Evolutionary conservation across 2,329 filamentous ascomycete species (phyloP).

Genomic region (Lizonia empirigonia): DNA sequence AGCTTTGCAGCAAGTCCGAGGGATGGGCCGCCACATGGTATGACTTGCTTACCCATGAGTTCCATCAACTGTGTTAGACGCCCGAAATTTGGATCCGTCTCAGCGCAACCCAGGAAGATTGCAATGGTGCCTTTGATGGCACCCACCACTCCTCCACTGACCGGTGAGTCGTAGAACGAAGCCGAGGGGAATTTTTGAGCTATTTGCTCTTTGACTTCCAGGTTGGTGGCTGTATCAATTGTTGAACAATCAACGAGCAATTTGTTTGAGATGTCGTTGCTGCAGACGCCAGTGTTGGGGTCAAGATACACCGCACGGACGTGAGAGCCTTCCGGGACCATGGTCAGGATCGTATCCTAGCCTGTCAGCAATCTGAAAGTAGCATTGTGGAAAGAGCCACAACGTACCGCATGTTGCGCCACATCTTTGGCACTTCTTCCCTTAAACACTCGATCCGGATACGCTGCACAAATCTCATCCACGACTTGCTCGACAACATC

Average conservation of each 20-base stretch:
- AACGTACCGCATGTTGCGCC: slow-evolving; percentile 56
- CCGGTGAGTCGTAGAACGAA: slow-evolving; percentile 60
- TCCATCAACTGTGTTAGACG: slow-evolving; percentile 53
- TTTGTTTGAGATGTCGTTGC: slow-evolving; percentile 51
- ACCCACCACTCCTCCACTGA: slow-evolving; percentile 60
- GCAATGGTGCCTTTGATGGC: slow-evolving; percentile 59
- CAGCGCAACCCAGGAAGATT: slow-evolving; percentile 61
- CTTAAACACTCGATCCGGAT: slow-evolving; percentile 48
- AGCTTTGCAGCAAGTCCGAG: slow-evolving; percentile 65
- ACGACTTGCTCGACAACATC: slow-evolving; percentile 55
- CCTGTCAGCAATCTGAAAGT: slow-evolving; percentile 13
- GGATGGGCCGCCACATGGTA: slow-evolving; percentile 62
- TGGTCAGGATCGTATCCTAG: slow-evolving; percentile 58
- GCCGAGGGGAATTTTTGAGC: slow-evolving; percentile 47
- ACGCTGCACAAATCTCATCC: slow-evolving; percentile 52
- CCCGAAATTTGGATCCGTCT: slow-evolving; percentile 52
- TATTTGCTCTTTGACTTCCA: slow-evolving; percentile 53
- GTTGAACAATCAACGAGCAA: slow-evolving; percentile 62
- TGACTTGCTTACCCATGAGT: slow-evolving; percentile 60
- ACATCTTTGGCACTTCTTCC: slow-evolving; percentile 55
- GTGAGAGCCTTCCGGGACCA: slow-evolving; percentile 60
- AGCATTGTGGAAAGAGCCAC: too few relatives aligned
- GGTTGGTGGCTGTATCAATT: slow-evolving; percentile 60
- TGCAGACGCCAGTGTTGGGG: slow-evolving; percentile 50
- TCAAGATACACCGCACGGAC: slow-evolving; percentile 59